Evolutionary conservation across 2,329 filamentous ascomycete genomes (phyloP).

Genomic region (Rugonectria rugulosa): DNA sequence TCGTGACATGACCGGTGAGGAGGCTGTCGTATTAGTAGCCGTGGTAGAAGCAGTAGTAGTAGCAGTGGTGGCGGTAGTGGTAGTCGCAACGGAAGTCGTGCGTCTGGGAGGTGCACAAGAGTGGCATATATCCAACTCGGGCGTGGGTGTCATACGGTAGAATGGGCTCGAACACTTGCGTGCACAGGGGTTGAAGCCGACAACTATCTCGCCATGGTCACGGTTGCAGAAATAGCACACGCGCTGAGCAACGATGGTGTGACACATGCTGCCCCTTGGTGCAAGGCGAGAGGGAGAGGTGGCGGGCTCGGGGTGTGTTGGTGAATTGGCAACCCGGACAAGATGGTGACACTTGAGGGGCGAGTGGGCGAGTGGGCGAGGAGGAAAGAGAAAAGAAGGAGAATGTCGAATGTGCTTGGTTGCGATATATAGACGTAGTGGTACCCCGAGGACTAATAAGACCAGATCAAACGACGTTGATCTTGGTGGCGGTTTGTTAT

Average conservation of each 20-base stretch:
- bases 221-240: constrained; percentile 39
- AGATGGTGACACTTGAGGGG: too few relatives aligned
- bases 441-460: too few relatives aligned
- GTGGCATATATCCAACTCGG: constrained; percentile 38
- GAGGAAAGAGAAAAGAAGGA: not conserved
- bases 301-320: too few relatives aligned
- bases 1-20: constrained; percentile 39
- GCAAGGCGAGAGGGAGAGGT: too few relatives aligned
- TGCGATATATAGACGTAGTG: too few relatives aligned
- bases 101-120: constrained; percentile 23
- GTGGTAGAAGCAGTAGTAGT: too few relatives aligned
- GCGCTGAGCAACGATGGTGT: constrained; percentile 41
- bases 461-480: too few relatives aligned
- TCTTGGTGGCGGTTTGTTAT: constrained; percentile 1
- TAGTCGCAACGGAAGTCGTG: not conserved
- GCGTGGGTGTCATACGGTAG: constrained; percentile 40
- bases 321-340: too few relatives aligned
- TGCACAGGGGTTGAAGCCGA: constrained; percentile 40
- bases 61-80: too few relatives aligned
- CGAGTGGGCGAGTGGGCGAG: not conserved
- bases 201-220: constrained; percentile 40
- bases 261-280: too few relatives aligned
- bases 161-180: constrained; percentile 42
- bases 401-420: constrained; percentile 16
- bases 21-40: too few relatives aligned